Conservation (phyloP, 1,139 yeast species). For the Scheffersomyces cryptocercus region DNA sequence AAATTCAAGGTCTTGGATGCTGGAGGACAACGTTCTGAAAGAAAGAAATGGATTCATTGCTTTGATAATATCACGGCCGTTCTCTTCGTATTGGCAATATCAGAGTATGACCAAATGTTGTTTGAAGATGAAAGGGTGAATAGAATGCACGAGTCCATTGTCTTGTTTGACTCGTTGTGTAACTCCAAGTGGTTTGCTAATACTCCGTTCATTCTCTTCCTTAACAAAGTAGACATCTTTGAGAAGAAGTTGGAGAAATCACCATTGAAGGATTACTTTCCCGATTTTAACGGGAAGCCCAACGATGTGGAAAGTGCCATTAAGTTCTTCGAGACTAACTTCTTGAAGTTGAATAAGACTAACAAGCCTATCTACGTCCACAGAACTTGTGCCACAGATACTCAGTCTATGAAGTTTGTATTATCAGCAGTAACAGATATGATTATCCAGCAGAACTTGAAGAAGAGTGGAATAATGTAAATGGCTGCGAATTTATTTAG, state of each 20-base stretch:
- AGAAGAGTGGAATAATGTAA: constrained; percentile 77
- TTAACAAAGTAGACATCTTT: constrained; percentile 85
- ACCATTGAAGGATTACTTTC: constrained; percentile 68
- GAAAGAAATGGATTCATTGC: constrained; percentile 95
- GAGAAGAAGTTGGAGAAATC: constrained; percentile 65
- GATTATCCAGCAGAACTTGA: constrained; percentile 79
- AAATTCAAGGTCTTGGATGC: constrained; percentile 86
- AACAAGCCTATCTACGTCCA: constrained; percentile 84
- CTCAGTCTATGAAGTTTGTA: constrained; percentile 83
- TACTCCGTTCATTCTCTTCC: constrained; percentile 85
- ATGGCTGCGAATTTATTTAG: not conserved
- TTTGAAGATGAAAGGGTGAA: constrained; percentile 90
- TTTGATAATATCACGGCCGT: constrained; percentile 91
- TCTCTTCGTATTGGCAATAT: constrained; percentile 85
- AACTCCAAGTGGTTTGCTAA: constrained; percentile 83
- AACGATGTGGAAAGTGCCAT: constrained; percentile 67
- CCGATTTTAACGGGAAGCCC: constrained; percentile 65
- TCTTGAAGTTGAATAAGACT: constrained; percentile 61
- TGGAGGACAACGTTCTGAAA: constrained; percentile 95
- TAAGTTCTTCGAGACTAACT: constrained; percentile 65
- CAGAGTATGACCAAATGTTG: constrained; percentile 89
- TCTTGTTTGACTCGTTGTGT: constrained; percentile 79
- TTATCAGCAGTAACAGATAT: constrained; percentile 91
- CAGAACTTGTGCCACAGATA: constrained; percentile 95
- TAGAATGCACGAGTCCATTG: constrained; percentile 88